Conservation (phyloP, 495 filamentous ascomycete genomes). For the Amniculicola lignicola region DNA sequence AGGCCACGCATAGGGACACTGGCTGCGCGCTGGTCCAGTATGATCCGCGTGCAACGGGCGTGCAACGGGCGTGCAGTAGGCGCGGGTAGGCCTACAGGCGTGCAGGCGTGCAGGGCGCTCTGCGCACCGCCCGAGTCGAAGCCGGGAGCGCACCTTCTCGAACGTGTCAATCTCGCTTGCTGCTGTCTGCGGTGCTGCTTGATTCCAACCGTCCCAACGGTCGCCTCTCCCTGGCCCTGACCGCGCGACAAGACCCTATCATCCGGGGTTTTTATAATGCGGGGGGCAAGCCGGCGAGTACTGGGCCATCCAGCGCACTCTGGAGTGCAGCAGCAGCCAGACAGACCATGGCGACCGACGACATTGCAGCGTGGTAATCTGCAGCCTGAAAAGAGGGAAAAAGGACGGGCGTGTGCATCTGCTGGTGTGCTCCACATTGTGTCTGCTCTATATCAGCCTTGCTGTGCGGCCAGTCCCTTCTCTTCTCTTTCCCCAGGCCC, state of each 20-base stretch:
- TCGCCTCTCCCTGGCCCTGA: background rate
- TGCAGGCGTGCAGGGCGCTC: slow-evolving; percentile 1
- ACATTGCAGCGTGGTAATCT: slow-evolving; percentile 15
- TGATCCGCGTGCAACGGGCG: no score
- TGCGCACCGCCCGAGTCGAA: background rate
- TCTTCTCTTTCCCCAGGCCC: background rate
- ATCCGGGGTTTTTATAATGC: slow-evolving; percentile 28
- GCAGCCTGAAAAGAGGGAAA: slow-evolving; percentile 19
- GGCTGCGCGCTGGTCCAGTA: no score
- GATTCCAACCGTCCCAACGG: slow-evolving; percentile 18
- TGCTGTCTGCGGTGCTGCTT: background rate
- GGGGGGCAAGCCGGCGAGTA: slow-evolving; percentile 23
- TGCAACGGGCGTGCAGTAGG: no score
- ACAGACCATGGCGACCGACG: background rate
- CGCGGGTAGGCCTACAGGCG: no score
- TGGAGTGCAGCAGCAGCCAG: background rate
- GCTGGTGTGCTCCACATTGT: slow-evolving; percentile 7
- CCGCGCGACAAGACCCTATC: slow-evolving; percentile 27
- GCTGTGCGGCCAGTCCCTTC: no score
- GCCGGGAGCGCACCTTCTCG: slow-evolving; percentile 16
- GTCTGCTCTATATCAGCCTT: background rate
- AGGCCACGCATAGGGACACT: no score
- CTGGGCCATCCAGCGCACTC: slow-evolving; percentile 18
- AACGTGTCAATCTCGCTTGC: slow-evolving; percentile 27
- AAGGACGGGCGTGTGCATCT: slow-evolving; percentile 7